A percentile compares a stretch with the other conserved stretches of the same genome.
These are phyloP conservation scores for Dryadomyces quercivorus DNA, from an alignment of 2,329 filamentous ascomycete species.

Conservation along the genomic window DNA sequence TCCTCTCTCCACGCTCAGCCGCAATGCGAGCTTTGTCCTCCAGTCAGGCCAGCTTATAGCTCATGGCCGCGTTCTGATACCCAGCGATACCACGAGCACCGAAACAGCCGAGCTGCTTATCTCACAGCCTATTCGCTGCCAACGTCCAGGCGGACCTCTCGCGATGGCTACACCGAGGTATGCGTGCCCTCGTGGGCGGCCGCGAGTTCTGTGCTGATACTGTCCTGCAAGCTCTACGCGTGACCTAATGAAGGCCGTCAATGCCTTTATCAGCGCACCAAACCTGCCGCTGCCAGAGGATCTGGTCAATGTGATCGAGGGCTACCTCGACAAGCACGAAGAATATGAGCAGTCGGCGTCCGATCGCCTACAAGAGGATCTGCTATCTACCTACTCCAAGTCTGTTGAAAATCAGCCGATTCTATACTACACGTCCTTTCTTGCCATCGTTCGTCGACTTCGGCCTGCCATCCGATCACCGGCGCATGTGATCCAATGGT, in stretches of 20 bases:
- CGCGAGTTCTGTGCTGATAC: background rate
- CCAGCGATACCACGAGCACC: background rate
- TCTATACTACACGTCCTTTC: constrained; percentile 50
- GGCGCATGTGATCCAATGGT: constrained; percentile 57
- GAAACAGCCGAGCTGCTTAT: background rate
- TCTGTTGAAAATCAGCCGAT: constrained; percentile 43
- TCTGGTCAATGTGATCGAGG: constrained; percentile 46
- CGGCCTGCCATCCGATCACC: constrained; percentile 52
- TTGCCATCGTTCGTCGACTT: constrained; percentile 52
- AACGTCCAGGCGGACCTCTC: no score
- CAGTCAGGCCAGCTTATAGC: background rate
- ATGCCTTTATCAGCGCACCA: constrained; percentile 34
- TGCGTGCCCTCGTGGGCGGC: background rate
- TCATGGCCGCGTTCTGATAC: background rate
- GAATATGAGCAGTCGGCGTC: constrained; percentile 54
- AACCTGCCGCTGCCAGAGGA: constrained; percentile 54
- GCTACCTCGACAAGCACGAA: constrained; percentile 56
- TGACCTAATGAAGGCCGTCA: constrained; percentile 47
- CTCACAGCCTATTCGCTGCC: no score
- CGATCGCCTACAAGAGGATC: constrained; percentile 64
- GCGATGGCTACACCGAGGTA: background rate
- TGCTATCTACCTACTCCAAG: constrained; percentile 54
- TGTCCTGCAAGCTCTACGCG: constrained; percentile 36
- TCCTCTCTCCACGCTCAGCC: background rate
- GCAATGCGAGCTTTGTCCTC: background rate